Evolutionary conservation across 2,329 filamentous ascomycete species (phyloP).

Genomic region (Lasiodiplodia theobromae): DNA sequence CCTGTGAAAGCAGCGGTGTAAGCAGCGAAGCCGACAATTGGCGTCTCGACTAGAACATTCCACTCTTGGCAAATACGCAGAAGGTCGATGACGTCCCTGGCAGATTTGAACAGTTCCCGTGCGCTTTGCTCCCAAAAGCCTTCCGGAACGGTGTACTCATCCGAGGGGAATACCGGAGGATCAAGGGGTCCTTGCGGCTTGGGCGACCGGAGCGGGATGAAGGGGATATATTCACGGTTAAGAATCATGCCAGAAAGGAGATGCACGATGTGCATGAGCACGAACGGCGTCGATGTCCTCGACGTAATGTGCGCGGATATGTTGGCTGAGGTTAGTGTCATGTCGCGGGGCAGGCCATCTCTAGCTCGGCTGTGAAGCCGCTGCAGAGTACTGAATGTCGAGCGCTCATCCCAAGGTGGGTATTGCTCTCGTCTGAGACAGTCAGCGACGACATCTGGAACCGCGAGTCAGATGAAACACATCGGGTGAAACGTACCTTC

Average conservation of each 20-base stretch:
- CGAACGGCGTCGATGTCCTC: constrained; percentile 68
- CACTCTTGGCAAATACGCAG: constrained; percentile 67
- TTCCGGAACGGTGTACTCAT: constrained; percentile 54
- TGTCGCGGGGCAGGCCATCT: constrained; percentile 60
- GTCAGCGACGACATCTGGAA: constrained; percentile 48
- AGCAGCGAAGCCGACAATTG: constrained; percentile 70
- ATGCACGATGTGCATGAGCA: constrained; percentile 71
- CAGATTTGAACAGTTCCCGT: constrained; percentile 67
- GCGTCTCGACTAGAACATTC: constrained; percentile 70
- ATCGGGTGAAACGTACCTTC: constrained; percentile 49
- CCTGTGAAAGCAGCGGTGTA: constrained; percentile 71
- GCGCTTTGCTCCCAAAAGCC: constrained; percentile 71
- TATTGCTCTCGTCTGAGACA: constrained; percentile 55
- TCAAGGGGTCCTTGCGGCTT: constrained; percentile 67
- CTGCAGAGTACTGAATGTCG: constrained; percentile 63
- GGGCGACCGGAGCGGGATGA: constrained; percentile 63
- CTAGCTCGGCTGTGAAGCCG: constrained; percentile 62
- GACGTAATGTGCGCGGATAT: constrained; percentile 71
- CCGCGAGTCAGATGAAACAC: constrained; percentile 31
- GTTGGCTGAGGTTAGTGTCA: constrained; percentile 67
- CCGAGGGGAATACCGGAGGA: constrained; percentile 60
- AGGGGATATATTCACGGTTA: constrained; percentile 72
- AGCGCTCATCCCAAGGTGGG: constrained; percentile 66
- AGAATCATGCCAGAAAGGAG: constrained; percentile 72
- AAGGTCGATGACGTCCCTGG: constrained; percentile 69